Base-by-base conservation (phyloP, 2,329 filamentous ascomycete species). In the Canariomyces notabilis region DNA sequence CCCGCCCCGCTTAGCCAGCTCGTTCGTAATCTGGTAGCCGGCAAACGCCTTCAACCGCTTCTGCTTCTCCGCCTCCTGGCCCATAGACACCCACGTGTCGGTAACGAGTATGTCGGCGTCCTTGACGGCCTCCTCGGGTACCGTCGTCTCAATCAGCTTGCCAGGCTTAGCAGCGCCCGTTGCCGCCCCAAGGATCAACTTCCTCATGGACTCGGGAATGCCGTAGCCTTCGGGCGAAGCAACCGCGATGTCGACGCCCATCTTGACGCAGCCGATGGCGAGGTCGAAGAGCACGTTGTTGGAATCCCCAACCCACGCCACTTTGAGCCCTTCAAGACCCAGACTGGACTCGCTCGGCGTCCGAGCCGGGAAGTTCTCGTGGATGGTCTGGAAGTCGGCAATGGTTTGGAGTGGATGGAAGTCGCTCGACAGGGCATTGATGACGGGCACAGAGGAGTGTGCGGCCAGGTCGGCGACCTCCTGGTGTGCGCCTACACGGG, bases 81-180 rank as follows among this genome's bases (percentile, higher is more conserved):
- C 93, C 93, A 98, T 98, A 1, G 89, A 95, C 23, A 98, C 80
- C 93, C 93, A 98, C 1, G 93, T 98, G 62, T 98, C 93, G 1
- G 93, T 98, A 18, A 97, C 89, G 48, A 98, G 73, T 43, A 97
- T 78, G 64, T 98, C 85, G 3, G 93, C 91, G 54, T 83, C 73
- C 70, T 87, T 87, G 62, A 96, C 82, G 5, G 78, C 93, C 60
- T 95, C 87, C 63, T 93, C 87, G 0, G 91, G 93, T 1, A 85
- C 72, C 18, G 76, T 85, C 0, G 88, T 94, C 67, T 95, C 85
- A 5, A 69, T 71, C 26, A 96, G 74, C 57, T 76, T 82, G 14
- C 87, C 87, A 2, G 83, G 74, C 0, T 70, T 74, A 14, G 70
- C 58, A 5, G 83, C 71, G 5, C 76, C 75, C 14, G 74, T 60